phyloP scores from a whole-genome alignment of 2,329 filamentous ascomycete species.

The Davidsoniella neocaledoniae region DNA sequence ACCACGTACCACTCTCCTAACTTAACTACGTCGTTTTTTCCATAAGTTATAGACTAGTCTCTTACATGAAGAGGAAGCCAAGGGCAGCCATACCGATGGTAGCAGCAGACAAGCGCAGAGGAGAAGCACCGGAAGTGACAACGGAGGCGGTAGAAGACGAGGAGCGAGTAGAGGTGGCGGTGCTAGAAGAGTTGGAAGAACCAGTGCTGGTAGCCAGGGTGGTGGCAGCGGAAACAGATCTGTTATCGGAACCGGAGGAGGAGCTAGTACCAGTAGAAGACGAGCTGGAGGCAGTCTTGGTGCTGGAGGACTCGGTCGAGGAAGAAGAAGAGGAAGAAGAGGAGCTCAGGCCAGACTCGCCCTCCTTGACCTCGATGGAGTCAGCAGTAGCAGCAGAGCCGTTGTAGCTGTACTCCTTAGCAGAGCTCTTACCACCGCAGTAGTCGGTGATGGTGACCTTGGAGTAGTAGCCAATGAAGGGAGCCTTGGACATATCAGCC shows the following conservation, averaged over 20 bases:
- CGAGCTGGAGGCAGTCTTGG: neutral
- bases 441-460: conserved; percentile 37
- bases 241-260: neutral
- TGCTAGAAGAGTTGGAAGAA: neutral
- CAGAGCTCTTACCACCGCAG: conserved; percentile 29
- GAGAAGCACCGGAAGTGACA: conserved; percentile 2
- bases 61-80: conserved; percentile 9
- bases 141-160: neutral
- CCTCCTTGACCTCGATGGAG: conserved; percentile 34
- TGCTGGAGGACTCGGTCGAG: neutral
- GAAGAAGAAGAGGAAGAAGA: neutral
- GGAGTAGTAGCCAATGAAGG: conserved; percentile 41
- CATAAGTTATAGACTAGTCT: neutral
- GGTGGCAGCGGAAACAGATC: neutral
- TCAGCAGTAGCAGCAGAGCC: conserved; percentile 32
- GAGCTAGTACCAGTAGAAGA: neutral
- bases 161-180: neutral
- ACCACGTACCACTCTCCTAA: too few species aligned
- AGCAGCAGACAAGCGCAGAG: conserved; percentile 3
- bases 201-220: neutral
- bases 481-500: conserved; percentile 33
- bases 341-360: conserved; percentile 14
- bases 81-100: conserved; percentile 10
- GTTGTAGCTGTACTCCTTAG: conserved; percentile 31
- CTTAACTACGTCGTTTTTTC: neutral